Evolutionary conservation across 768 basidiomycete genomes (phyloP).

Genomic region (Boletus insuetus): DNA sequence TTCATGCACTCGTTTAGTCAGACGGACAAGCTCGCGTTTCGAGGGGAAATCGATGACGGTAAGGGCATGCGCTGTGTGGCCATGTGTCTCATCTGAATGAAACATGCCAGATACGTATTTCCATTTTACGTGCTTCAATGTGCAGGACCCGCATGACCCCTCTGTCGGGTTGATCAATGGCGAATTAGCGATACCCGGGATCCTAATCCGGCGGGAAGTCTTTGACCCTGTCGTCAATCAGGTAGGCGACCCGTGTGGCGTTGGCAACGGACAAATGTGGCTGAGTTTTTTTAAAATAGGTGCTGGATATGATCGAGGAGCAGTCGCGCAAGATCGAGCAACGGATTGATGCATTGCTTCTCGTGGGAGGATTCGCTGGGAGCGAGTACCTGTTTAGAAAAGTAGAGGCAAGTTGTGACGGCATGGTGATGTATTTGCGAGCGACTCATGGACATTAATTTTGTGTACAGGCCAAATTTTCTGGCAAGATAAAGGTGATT

Average conservation of each 20-base stretch:
- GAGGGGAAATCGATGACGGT: conserved; percentile 76
- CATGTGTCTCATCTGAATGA: conserved; percentile 8
- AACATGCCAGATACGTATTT: conserved; percentile 65
- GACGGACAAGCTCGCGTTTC: conserved; percentile 80
- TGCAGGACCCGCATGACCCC: conserved; percentile 78
- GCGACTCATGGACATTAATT: conserved; percentile 8
- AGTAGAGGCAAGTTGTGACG: conserved; percentile 56
- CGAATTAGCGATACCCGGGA: conserved; percentile 80
- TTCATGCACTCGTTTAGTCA: conserved; percentile 90
- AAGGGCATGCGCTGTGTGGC: conserved; percentile 18
- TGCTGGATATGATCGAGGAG: conserved; percentile 74
- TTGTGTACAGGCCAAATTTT: conserved; percentile 59
- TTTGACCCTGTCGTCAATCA: conserved; percentile 86
- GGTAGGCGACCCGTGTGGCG: conserved; percentile 39
- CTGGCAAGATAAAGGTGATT: conserved; percentile 64
- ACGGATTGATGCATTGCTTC: conserved; percentile 75
- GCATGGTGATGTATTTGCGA: background rate
- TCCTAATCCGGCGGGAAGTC: conserved; percentile 73
- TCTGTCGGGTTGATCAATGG: conserved; percentile 79
- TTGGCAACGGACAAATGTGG: conserved; percentile 1
- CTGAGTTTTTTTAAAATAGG: conserved; percentile 40
- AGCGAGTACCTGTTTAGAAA: conserved; percentile 81
- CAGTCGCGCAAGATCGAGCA: conserved; percentile 68
- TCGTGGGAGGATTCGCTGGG: conserved; percentile 88
- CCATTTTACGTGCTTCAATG: conserved; percentile 89